These are phyloP conservation scores for Casuarina equisetifolia DNA, from an alignment of 306 rosid species.

Conservation along the genomic window DNA sequence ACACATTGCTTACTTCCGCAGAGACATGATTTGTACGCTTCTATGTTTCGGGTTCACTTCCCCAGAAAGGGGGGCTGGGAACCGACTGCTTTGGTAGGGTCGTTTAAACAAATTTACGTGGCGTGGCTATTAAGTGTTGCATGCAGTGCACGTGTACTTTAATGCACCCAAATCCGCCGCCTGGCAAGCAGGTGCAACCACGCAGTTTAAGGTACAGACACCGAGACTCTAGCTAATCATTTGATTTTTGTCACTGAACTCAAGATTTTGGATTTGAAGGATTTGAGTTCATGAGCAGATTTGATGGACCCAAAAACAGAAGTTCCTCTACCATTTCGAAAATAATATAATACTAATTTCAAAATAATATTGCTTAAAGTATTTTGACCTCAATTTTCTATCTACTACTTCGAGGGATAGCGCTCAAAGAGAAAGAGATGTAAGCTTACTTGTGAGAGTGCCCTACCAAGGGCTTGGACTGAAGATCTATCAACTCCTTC, in stretches of 20 bases:
- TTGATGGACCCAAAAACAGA: neutral
- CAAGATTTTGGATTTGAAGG: neutral
- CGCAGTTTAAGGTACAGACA: too few relatives aligned
- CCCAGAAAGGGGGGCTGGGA: neutral
- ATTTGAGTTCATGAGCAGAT: neutral
- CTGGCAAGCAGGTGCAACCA: neutral
- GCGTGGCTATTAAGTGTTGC: neutral
- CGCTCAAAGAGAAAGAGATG: neutral
- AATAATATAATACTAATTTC: too few relatives aligned
- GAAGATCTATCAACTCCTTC: constrained; percentile 30
- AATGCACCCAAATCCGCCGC: neutral
- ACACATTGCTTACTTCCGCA: neutral
- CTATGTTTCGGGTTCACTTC: too few relatives aligned
- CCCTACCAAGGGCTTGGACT: constrained; percentile 37
- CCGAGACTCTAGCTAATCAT: neutral
- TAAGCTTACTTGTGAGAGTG: constrained; percentile 39
- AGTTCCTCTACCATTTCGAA: neutral
- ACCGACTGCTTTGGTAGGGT: neutral
- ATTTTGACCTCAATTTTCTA: neutral
- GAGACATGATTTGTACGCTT: neutral
- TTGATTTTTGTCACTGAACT: neutral
- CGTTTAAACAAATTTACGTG: neutral
- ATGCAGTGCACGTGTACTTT: neutral
- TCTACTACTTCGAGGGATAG: neutral
- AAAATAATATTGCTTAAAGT: neutral